Base-by-base conservation (phyloP, 2,329 filamentous ascomycete species). In the Waltergamsia citrina region DNA sequence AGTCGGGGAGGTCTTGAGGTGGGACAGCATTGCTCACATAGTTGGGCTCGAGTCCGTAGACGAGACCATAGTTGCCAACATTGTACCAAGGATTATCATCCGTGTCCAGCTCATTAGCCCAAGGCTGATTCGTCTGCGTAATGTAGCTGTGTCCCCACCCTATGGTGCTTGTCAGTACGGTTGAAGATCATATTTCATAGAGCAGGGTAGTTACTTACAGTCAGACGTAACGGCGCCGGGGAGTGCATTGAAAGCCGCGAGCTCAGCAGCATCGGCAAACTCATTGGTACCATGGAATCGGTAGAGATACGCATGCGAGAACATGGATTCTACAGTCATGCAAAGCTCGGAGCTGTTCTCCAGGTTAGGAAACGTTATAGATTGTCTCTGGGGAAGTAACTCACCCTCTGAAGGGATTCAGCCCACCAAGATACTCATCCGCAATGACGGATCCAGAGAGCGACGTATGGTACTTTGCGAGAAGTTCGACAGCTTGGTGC, bases 71-170 rank as follows among this genome's bases (percentile, higher is more conserved):
- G 16, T 32, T 24, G 15, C 9, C 22, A 24, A 64, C 58, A 38
- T 69, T 65, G 37, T 47, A 67, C 41, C 63, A 71, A 0, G 63
- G 62, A 2, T 50, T 51, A 5, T 45, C 38, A n/a, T n/a, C n/a
- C n/a, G n/a, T n/a, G 8, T 49, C 42, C 5, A 71, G 47, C 8
- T 55, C 51, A 19, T 55, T 46, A 6, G 60, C 56, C 40, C 57
- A 61, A 6, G 67, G 66, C 41, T 71, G 66, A 41, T 73, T 74
- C 0, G 60, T 59, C 41, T 71, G 57, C 7, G 56, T 52, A 22
- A 73, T 54, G 40, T 74, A 74, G 43, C 72, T 67, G 43, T 65
- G 67, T 20, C 57, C 56, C 69, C 69, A 74, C 60, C 35, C 33
- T 35, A 17, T 15, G 15, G 15, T 6, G n/a, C n/a, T 25, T 15